Percentiles rank a stretch among this genome's conserved stretches.
These are phyloP conservation scores for Vigna reflexopilosa DNA, from an alignment of 306 rosid genomes.

Conservation along the genomic window DNA sequence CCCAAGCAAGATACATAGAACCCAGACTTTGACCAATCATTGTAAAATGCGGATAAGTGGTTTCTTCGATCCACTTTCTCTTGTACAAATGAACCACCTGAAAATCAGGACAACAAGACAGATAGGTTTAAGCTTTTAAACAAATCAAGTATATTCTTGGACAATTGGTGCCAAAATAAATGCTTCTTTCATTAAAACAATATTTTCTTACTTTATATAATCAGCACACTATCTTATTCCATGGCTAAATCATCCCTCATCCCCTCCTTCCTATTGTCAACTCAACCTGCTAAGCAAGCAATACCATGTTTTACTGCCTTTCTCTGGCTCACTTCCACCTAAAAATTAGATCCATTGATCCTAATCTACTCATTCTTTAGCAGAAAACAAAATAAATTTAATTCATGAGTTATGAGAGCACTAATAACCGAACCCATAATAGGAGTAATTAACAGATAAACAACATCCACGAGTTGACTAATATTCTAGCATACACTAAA, in stretches of 20 bases:
- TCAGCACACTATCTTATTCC: conserved; percentile 22
- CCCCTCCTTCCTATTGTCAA: conserved; percentile 14
- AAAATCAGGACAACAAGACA: conserved; percentile 38
- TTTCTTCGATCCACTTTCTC: conserved; percentile 90
- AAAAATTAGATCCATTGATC: not conserved
- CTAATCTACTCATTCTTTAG: conserved; percentile 6
- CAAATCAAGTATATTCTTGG: conserved; percentile 2
- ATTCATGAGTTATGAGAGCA: not conserved
- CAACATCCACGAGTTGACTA: not conserved
- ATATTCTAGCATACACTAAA: not conserved
- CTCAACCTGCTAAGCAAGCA: conserved; percentile 12
- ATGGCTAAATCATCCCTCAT: not conserved
- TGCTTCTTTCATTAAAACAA: conserved; percentile 24
- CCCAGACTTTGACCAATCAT: conserved; percentile 97
- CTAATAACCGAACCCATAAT: not conserved
- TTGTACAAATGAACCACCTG: conserved; percentile 87
- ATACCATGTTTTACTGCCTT: not conserved
- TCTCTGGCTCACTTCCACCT: not conserved
- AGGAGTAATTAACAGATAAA: not conserved
- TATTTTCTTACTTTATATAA: conserved; percentile 25
- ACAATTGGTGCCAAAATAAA: conserved; percentile 10
- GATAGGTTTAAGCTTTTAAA: not conserved
- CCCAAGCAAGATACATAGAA: conserved; percentile 84
- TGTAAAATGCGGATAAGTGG: conserved; percentile 84
- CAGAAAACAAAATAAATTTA: not conserved